Conservation (phyloP, 108 stramenopile species). For the Cyclotella distinguenda region DNA sequence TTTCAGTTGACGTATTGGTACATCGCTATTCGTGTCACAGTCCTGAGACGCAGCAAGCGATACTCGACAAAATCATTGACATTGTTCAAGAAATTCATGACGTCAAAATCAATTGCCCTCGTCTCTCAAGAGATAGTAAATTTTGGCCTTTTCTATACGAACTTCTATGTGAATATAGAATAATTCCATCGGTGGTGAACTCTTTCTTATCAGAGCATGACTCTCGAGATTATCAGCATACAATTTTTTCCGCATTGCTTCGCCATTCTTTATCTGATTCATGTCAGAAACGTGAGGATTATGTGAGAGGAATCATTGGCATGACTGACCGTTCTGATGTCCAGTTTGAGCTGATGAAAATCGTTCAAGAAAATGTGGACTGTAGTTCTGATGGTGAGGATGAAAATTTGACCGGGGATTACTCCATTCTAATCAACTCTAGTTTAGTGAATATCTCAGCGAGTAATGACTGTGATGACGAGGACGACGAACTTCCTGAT, state of each 20-base stretch:
- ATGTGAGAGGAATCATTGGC: constrained; percentile 34
- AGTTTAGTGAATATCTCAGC: constrained; percentile 19
- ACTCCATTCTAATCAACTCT: constrained; percentile 20
- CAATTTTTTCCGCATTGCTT: constrained; percentile 23
- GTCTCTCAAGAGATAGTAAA: no score
- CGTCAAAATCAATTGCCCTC: background rate
- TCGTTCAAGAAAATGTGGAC: constrained; percentile 25
- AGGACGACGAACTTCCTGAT: constrained; percentile 8
- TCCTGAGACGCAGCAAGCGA: no score
- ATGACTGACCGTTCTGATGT: constrained; percentile 31
- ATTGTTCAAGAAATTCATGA: background rate
- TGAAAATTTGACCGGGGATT: constrained; percentile 22
- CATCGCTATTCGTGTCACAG: no score
- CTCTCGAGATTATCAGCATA: constrained; percentile 19
- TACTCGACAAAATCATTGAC: no score
- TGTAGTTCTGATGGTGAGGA: constrained; percentile 16
- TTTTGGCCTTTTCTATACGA: background rate
- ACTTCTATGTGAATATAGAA: constrained; percentile 8
- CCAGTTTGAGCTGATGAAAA: constrained; percentile 44
- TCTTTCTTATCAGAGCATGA: background rate
- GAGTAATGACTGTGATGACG: constrained; percentile 6
- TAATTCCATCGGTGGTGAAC: constrained; percentile 2
- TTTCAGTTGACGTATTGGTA: no score
- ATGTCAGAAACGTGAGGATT: constrained; percentile 22
- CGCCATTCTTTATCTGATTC: constrained; percentile 35